Evolutionary conservation across 176 grass and related monocot genomes (phyloP), one percentile per base, ranked within the genome.

Genomic region (Eragrostis curvula): DNA sequence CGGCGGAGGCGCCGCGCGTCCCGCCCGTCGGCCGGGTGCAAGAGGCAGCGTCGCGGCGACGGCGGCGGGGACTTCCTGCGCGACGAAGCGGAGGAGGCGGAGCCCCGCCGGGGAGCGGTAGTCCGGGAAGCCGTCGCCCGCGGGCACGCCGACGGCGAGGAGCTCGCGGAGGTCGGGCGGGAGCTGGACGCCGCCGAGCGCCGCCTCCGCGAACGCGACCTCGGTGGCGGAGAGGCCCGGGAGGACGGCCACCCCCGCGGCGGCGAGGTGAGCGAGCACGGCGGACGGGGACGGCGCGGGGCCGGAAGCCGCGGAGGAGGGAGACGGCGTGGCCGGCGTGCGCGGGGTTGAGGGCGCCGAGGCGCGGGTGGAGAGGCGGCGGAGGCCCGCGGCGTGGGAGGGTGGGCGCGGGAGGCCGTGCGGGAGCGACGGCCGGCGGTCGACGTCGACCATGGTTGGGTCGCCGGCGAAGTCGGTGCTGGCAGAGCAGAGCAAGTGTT

Each of bases 301-400:
- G 27, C 27, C 60, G 0, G 66, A 79, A 0, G 65, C 78, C 11
- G 55, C 66, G 4, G 71, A 20, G 36, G 86, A 79, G 23, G 63
- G 44, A 14, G 76, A 65, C 0, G 79, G 89, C 2, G 85, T 42
- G 27, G 59, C 51, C 9, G 46, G 28, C 8, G 71, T 30, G 59
- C 75, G 69, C 12, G 88, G 75, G 46, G 79, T 76, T 29, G 75
- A 55, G 13, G 92, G 72, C 8, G 93, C 71, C 18, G 93, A 83
- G 15, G 93, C 92, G 25, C 92, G 92, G n/a, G 71, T 75, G 50
- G 92, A 94, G 50, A 94, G 87, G 16, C 92, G 92, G 67, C 92
- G 92, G 16, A 94, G 83, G 18, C 84, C 92, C 0, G 77, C 91
- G 10, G 66, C 82, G 78, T 83, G 88, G 68, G 80, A 85, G 3